phyloP scores from a whole-genome alignment of 345 rosid genomes.

The Pistacia vera region DNA sequence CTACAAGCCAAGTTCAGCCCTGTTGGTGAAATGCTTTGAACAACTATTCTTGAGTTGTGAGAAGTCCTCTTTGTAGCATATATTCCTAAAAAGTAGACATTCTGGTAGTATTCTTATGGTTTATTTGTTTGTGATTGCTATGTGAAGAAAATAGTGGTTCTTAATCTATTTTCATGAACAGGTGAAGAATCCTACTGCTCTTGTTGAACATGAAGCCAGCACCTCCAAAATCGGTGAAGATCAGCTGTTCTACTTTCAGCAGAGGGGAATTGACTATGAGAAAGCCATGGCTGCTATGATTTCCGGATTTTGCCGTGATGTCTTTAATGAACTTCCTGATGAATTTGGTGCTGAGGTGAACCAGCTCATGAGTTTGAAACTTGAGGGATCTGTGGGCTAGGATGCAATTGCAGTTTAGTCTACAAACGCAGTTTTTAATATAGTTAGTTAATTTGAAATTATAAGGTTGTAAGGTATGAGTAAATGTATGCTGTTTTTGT shows the following conservation, averaged over 20 bases:
- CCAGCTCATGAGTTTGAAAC: conserved; percentile 92
- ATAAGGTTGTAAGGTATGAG: neutral
- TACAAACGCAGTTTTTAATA: neutral
- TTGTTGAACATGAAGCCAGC: conserved; percentile 96
- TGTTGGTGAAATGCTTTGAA: neutral
- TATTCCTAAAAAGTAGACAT: neutral
- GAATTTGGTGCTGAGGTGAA: conserved; percentile 93
- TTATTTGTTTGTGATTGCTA: neutral
- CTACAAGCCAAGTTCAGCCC: neutral
- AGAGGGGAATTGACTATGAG: conserved; percentile 92
- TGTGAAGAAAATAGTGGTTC: neutral
- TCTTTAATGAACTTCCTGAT: conserved; percentile 90
- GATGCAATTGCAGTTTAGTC: neutral
- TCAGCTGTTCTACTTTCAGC: conserved; percentile 97
- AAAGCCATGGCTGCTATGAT: conserved; percentile 98
- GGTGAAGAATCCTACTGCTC: conserved; percentile 89
- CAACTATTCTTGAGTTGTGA: neutral
- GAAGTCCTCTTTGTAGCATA: neutral
- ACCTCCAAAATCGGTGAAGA: conserved; percentile 94
- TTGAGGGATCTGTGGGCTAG: conserved; percentile 94
- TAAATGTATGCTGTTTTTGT: neutral
- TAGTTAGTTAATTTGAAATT: neutral
- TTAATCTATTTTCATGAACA: conserved; percentile 23
- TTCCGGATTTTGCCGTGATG: conserved; percentile 87
- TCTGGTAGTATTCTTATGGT: neutral